phyloP scores from a whole-genome alignment of 306 rosid species.

The Ceratonia siliqua region DNA sequence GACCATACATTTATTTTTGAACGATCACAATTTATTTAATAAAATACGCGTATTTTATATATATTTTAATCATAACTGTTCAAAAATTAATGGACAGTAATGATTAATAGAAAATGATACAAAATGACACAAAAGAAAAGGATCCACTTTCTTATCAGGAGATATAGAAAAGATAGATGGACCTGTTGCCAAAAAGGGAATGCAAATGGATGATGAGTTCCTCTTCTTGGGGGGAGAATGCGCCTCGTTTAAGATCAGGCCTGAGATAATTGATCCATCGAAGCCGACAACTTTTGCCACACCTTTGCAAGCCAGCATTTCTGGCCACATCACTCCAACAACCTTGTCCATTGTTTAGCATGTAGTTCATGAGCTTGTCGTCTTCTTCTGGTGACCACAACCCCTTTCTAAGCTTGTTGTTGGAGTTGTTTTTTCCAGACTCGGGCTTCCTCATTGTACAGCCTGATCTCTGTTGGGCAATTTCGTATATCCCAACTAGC shows the following conservation, averaged over 20 bases:
- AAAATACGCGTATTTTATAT: no score
- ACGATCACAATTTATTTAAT: no score
- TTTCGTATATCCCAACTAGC: conserved; percentile 49
- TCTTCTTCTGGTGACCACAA: conserved; percentile 87
- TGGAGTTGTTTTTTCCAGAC: conserved; percentile 19
- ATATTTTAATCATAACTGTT: no score
- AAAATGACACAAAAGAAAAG: no score
- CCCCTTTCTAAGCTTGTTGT: conserved; percentile 65
- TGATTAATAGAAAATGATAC: no score
- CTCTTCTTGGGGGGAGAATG: conserved; percentile 78
- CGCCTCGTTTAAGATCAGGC: conserved; percentile 81
- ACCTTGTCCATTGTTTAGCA: conserved; percentile 78
- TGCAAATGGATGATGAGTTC: conserved; percentile 70
- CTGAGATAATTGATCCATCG: conserved; percentile 84
- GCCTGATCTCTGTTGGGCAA: background rate
- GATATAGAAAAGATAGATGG: background rate
- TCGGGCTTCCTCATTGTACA: conserved; percentile 72
- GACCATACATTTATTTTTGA: no score
- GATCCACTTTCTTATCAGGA: no score
- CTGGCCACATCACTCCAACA: conserved; percentile 86
- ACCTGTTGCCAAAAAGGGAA: conserved; percentile 85
- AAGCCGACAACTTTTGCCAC: conserved; percentile 82
- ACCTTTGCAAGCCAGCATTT: conserved; percentile 73
- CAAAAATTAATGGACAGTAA: no score
- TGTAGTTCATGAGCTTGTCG: conserved; percentile 71